Conservation (phyloP, 148 eudicot genomes). For the Vaccinium corymbosum region DNA sequence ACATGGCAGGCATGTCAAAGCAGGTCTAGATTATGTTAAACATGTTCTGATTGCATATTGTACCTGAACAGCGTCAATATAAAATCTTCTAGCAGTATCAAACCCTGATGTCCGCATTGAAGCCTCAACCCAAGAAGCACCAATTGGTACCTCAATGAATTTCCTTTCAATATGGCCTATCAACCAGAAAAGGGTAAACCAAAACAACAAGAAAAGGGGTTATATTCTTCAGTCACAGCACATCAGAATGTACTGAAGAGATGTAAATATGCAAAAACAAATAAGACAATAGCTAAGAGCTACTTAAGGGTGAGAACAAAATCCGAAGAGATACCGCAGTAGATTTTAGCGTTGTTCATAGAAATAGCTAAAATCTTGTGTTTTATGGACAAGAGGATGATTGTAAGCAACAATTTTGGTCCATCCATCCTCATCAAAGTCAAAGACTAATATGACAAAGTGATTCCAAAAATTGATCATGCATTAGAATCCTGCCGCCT, state of each 20-base stretch:
- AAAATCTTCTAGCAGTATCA: constrained; percentile 82
- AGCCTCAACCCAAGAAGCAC: constrained; percentile 96
- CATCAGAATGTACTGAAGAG: background rate
- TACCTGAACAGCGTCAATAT: constrained; percentile 88
- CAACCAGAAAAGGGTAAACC: constrained; percentile 4
- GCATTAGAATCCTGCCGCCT: background rate
- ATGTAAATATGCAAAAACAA: background rate
- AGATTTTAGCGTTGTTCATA: background rate
- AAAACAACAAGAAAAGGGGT: background rate
- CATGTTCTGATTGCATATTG: constrained; percentile 7
- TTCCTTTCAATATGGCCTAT: constrained; percentile 87
- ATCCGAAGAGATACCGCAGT: background rate
- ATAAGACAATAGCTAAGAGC: background rate
- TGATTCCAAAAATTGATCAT: background rate
- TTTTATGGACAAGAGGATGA: background rate
- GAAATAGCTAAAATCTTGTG: background rate
- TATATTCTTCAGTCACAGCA: constrained; percentile 5
- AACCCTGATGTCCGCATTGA: constrained; percentile 90
- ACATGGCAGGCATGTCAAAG: constrained; percentile 22
- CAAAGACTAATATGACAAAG: too few relatives aligned
- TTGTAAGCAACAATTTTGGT: background rate
- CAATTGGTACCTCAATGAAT: constrained; percentile 83
- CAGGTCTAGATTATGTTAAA: constrained; percentile 9
- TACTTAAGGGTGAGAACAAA: constrained; percentile 13
- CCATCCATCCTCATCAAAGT: background rate